Conservation (phyloP, 176 grass and related monocot species). For the Tillandsia fasciculata region DNA sequence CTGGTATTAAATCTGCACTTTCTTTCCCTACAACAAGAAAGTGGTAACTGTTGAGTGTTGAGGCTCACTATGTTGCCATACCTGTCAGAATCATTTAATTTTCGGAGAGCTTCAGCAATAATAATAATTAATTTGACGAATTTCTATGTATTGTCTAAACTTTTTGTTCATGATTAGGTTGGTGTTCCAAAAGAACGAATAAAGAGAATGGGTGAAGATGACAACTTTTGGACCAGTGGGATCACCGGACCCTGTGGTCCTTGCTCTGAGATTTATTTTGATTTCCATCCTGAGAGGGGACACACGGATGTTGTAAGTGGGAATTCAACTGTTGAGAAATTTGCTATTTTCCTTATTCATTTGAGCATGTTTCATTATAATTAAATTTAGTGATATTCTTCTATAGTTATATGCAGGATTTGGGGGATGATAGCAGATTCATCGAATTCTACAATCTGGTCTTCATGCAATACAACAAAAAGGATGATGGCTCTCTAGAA, state of each 20-base stretch:
- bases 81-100: too few species aligned
- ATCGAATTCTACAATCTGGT: slow-evolving; percentile 99
- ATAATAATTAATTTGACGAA: background rate
- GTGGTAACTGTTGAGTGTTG: too few species aligned
- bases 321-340: slow-evolving; percentile 6
- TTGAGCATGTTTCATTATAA: slow-evolving; percentile 20
- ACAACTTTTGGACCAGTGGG: slow-evolving; percentile 97
- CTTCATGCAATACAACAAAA: slow-evolving; percentile 99
- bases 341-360: slow-evolving; percentile 7
- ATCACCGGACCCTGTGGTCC: slow-evolving; percentile 89
- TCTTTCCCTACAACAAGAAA: too few species aligned
- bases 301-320: slow-evolving; percentile 50
- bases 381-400: slow-evolving; percentile 56
- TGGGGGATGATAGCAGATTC: slow-evolving; percentile 83
- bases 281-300: slow-evolving; percentile 87
- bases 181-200: slow-evolving; percentile 83
- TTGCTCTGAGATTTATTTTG: slow-evolving; percentile 98
- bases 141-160: background rate
- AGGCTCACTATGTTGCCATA: too few species aligned
- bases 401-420: slow-evolving; percentile 82
- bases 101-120: background rate
- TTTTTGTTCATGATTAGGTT: slow-evolving; percentile 36
- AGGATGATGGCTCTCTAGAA: slow-evolving; percentile 82
- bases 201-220: slow-evolving; percentile 91
- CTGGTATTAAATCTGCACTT: too few species aligned